Evolutionary conservation across 2,329 filamentous ascomycete genomes (phyloP).

Genomic region (Cercospora citrullina): DNA sequence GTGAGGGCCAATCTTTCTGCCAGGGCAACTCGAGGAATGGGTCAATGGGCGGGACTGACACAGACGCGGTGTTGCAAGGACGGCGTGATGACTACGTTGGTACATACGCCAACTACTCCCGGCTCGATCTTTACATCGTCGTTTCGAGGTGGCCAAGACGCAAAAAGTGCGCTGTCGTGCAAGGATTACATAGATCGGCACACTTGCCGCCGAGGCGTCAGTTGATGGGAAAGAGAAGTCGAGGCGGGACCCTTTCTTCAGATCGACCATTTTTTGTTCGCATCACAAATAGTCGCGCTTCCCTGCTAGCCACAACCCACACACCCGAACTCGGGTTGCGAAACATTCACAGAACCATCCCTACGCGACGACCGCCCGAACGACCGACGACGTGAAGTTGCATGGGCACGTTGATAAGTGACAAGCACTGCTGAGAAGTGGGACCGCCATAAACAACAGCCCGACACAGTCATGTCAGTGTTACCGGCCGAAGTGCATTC

Average conservation of each 20-base stretch:
- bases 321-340: background rate
- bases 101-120: background rate
- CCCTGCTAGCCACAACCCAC: background rate
- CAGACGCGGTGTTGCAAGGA: background rate
- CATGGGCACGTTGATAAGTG: background rate
- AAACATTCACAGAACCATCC: constrained; percentile 1
- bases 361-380: background rate
- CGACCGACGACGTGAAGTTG: background rate
- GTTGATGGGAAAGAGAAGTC: background rate
- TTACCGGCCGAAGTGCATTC: constrained; percentile 80
- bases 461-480: constrained; percentile 57
- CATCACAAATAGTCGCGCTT: constrained; percentile 3
- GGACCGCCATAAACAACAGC: background rate
- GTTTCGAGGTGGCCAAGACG: background rate
- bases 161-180: background rate
- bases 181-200: constrained; percentile 1
- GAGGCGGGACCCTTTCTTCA: constrained; percentile 2
- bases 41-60: background rate
- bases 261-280: constrained; percentile 2
- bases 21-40: background rate
- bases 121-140: background rate
- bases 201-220: background rate
- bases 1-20: background rate
- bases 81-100: background rate
- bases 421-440: constrained; percentile 5